Evolutionary conservation across 2,329 filamentous ascomycete species (phyloP).

Genomic region (Rutstroemia sp.): DNA sequence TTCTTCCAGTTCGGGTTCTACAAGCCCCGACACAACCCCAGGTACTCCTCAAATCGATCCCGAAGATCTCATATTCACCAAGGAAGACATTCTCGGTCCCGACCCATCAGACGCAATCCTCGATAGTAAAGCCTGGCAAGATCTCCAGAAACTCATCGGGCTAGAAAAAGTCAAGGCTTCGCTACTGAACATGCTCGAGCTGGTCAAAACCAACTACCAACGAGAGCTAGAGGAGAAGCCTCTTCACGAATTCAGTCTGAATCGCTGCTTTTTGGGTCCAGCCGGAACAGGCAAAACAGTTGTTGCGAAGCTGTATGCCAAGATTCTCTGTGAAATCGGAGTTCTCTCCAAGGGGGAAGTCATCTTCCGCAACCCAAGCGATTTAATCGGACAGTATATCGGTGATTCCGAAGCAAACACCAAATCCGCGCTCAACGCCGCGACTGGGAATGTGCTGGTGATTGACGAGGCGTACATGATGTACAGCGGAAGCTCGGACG

Average conservation of each 20-base stretch:
- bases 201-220: constrained; percentile 46
- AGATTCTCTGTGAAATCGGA: constrained; percentile 54
- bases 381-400: constrained; percentile 46
- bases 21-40: neutral
- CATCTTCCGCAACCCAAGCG: constrained; percentile 30
- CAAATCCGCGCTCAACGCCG: constrained; percentile 59
- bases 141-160: constrained; percentile 51
- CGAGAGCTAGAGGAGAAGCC: constrained; percentile 58
- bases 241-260: constrained; percentile 52
- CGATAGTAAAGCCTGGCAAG: constrained; percentile 46
- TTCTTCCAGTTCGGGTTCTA: neutral
- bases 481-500: constrained; percentile 21
- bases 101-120: constrained; percentile 47
- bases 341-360: constrained; percentile 44
- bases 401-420: constrained; percentile 59
- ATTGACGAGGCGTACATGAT: constrained; percentile 55
- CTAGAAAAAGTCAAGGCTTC: constrained; percentile 46
- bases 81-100: constrained; percentile 63
- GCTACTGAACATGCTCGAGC: constrained; percentile 47
- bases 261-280: constrained; percentile 60
- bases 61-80: constrained; percentile 38
- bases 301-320: constrained; percentile 64
- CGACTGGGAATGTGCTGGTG: constrained; percentile 44
- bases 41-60: neutral
- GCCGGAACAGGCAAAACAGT: constrained; percentile 75